These are phyloP conservation scores for Xylariaceae sp. DNA, from an alignment of 2,329 filamentous ascomycete species.

Conservation along the genomic window DNA sequence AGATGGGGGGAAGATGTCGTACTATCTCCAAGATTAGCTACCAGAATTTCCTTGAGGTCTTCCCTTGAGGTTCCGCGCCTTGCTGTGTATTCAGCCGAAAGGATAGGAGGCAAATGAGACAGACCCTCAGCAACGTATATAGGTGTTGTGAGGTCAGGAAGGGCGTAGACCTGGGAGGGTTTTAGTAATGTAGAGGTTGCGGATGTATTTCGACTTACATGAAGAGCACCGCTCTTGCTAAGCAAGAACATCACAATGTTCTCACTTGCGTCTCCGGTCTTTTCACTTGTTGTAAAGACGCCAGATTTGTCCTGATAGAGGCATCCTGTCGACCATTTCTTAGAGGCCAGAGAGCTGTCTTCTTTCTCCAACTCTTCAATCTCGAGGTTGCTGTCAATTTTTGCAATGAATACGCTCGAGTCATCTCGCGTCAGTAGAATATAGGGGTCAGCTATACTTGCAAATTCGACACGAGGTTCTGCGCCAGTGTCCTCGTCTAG, in stretches of 20 bases:
- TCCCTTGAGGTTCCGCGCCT: slow-evolving; percentile 71
- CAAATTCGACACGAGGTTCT: slow-evolving; percentile 72
- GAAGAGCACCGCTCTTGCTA: slow-evolving; percentile 67
- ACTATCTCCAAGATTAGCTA: slow-evolving; percentile 79
- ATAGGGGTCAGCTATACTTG: slow-evolving; percentile 84
- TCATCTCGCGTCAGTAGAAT: slow-evolving; percentile 81
- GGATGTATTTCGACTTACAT: slow-evolving; percentile 61
- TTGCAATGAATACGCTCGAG: slow-evolving; percentile 71
- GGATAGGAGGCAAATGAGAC: slow-evolving; percentile 69
- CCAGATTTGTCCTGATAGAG: slow-evolving; percentile 68
- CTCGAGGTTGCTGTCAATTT: slow-evolving; percentile 77
- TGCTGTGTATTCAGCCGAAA: slow-evolving; percentile 67
- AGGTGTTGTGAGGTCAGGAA: slow-evolving; percentile 68
- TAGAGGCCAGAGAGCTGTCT: slow-evolving; percentile 51
- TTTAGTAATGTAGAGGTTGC: slow-evolving; percentile 2
- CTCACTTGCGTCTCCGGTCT: slow-evolving; percentile 37
- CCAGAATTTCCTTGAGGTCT: slow-evolving; percentile 70
- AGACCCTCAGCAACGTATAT: slow-evolving; percentile 74
- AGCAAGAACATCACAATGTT: slow-evolving; percentile 73
- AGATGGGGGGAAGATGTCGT: slow-evolving; percentile 71
- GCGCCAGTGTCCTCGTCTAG: slow-evolving; percentile 83
- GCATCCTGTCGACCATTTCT: slow-evolving; percentile 79
- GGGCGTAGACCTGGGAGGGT: slow-evolving; percentile 61
- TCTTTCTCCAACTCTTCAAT: slow-evolving; percentile 74
- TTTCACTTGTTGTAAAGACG: slow-evolving; percentile 47